Conservation (phyloP, 108 stramenopile species). For the Cyclostephanos invisitatus region DNA sequence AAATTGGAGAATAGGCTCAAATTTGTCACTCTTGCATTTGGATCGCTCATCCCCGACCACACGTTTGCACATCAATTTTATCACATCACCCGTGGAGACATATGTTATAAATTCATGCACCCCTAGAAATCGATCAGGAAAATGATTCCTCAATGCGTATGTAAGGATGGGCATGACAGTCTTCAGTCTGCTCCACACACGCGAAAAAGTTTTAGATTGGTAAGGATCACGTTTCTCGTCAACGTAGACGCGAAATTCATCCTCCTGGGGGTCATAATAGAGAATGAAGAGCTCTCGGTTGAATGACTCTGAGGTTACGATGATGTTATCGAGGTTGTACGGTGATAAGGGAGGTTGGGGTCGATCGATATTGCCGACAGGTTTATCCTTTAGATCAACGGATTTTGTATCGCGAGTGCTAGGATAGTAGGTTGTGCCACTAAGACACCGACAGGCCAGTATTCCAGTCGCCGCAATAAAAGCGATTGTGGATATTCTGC, state of each 20-base stretch:
- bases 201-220: neutral
- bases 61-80: conserved; percentile 17
- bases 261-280: conserved; percentile 8
- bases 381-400: neutral
- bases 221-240: conserved; percentile 21
- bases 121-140: conserved; percentile 16
- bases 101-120: conserved; percentile 19
- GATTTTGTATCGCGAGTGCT: conserved; percentile 20
- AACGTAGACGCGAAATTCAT: conserved; percentile 24
- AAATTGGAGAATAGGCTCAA: conserved; percentile 35
- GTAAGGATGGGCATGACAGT: conserved; percentile 23
- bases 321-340: conserved; percentile 21
- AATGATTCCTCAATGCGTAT: conserved; percentile 28
- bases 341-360: neutral
- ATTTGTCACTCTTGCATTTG: conserved; percentile 14
- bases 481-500: no score
- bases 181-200: conserved; percentile 11
- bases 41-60: neutral
- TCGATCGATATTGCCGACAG: neutral
- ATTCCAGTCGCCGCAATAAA: no score
- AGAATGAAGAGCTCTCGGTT: conserved; percentile 29
- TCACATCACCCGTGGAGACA: conserved; percentile 20
- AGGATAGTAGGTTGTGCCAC: no score
- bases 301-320: conserved; percentile 14
- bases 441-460: no score